Conservation (phyloP, 2,329 filamentous ascomycete genomes). For the Calonectria montana region DNA sequence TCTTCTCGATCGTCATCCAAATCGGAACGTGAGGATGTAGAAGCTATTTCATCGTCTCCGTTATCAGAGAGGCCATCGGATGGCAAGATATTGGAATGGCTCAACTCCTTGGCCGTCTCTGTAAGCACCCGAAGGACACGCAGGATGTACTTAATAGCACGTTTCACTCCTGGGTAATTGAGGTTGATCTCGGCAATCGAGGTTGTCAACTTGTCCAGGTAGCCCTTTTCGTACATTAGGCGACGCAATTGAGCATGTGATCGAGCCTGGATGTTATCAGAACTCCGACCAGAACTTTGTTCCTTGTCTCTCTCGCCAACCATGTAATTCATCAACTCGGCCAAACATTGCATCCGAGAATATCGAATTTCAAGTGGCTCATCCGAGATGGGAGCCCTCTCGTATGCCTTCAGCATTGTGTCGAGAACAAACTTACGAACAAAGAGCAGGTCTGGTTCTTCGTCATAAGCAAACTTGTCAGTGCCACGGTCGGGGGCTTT, state of each 20-base stretch:
- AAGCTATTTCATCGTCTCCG: slow-evolving; percentile 89
- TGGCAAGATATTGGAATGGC: slow-evolving; percentile 81
- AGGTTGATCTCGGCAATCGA: slow-evolving; percentile 97
- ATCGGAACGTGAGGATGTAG: slow-evolving; percentile 89
- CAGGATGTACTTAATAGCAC: slow-evolving; percentile 95
- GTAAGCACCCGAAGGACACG: slow-evolving; percentile 89
- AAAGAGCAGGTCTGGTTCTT: slow-evolving; percentile 87
- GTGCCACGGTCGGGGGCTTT: slow-evolving; percentile 68
- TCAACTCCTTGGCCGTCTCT: slow-evolving; percentile 86
- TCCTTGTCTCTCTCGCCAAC: slow-evolving; percentile 82
- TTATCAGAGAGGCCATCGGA: slow-evolving; percentile 71
- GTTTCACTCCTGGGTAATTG: slow-evolving; percentile 92
- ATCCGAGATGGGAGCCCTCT: slow-evolving; percentile 81
- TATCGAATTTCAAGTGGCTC: slow-evolving; percentile 90
- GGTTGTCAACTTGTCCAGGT: slow-evolving; percentile 86
- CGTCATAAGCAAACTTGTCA: slow-evolving; percentile 74
- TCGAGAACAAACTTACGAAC: slow-evolving; percentile 96
- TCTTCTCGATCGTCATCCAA: slow-evolving; percentile 89
- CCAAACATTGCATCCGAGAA: slow-evolving; percentile 85
- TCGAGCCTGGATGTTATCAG: slow-evolving; percentile 54
- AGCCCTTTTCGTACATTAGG: slow-evolving; percentile 99
- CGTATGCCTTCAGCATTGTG: slow-evolving; percentile 91
- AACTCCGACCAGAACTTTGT: slow-evolving; percentile 55
- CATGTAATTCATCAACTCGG: slow-evolving; percentile 94
- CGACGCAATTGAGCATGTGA: slow-evolving; percentile 89